phyloP scores from a whole-genome alignment of 768 basidiomycete genomes.

The Termitomyces sp. region DNA sequence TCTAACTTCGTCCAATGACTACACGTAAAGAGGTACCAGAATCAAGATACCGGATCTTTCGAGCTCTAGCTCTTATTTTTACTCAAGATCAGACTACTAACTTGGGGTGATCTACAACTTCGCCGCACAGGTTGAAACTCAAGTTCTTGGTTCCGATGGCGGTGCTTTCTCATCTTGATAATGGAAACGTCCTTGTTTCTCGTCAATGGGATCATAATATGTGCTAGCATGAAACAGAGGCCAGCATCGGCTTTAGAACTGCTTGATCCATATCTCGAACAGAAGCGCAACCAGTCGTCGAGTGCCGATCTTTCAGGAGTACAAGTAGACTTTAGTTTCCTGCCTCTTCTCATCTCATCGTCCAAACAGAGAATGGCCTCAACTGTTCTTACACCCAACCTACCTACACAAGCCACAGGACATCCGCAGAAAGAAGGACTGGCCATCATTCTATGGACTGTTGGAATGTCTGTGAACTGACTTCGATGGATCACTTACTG shows the following conservation, averaged over 20 bases:
- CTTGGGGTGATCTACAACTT: too few relatives aligned
- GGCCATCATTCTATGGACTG: constrained; percentile 17
- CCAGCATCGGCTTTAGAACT: too few relatives aligned
- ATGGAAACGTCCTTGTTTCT: too few relatives aligned
- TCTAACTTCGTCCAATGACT: too few relatives aligned
- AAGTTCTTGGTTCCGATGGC: too few relatives aligned
- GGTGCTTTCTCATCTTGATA: too few relatives aligned
- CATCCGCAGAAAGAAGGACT: constrained; percentile 18
- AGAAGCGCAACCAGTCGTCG: background rate
- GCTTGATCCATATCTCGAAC: background rate
- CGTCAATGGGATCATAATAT: background rate
- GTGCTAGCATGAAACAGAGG: background rate
- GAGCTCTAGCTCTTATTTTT: too few relatives aligned
- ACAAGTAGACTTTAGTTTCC: background rate
- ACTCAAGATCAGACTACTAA: too few relatives aligned
- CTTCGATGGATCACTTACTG: background rate
- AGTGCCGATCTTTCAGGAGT: background rate
- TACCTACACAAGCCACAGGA: constrained; percentile 1
- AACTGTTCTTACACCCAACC: constrained; percentile 7
- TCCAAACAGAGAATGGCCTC: background rate
- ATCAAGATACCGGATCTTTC: too few relatives aligned
- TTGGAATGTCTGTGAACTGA: constrained; percentile 16
- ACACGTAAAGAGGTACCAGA: too few relatives aligned
- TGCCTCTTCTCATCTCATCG: background rate
- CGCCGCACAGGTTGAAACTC: too few relatives aligned